Evolutionary conservation across 345 rosid species (phyloP).

Genomic region (Citrus medica): DNA sequence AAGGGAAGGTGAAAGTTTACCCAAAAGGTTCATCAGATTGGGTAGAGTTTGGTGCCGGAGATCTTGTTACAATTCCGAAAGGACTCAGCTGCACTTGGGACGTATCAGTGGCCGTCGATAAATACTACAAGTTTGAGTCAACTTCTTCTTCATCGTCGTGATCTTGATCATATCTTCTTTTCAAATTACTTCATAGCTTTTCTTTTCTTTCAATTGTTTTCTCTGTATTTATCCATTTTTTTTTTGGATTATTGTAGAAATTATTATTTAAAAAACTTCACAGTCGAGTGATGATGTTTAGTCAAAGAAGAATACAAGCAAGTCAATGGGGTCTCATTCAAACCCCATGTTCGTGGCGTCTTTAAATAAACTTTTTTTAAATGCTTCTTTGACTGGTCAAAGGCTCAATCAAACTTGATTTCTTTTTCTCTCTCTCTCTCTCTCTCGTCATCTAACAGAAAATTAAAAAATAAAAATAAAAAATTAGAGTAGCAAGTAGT

Average conservation of each 20-base stretch:
- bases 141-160: constrained; percentile 28
- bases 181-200: background rate
- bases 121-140: constrained; percentile 74
- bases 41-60: constrained; percentile 93
- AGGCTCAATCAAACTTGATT: background rate
- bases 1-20: constrained; percentile 76
- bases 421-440: too few relatives aligned
- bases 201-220: background rate
- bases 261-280: background rate
- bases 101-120: constrained; percentile 78
- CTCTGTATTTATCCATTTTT: background rate
- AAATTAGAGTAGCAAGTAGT: background rate
- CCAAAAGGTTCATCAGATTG: constrained; percentile 50
- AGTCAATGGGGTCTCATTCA: constrained; percentile 39
- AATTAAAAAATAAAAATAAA: background rate
- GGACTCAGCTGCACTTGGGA: constrained; percentile 96
- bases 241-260: background rate
- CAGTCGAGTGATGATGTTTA: background rate
- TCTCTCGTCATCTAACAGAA: too few relatives aligned
- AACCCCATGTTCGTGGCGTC: constrained; percentile 26
- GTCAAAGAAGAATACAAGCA: constrained; percentile 27
- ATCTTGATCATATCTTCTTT: constrained; percentile 4
- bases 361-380: constrained; percentile 24
- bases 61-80: constrained; percentile 77
- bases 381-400: constrained; percentile 47